Evolutionary conservation across 208 protist species (phyloP).

Genomic region (Crithidia bombi): DNA sequence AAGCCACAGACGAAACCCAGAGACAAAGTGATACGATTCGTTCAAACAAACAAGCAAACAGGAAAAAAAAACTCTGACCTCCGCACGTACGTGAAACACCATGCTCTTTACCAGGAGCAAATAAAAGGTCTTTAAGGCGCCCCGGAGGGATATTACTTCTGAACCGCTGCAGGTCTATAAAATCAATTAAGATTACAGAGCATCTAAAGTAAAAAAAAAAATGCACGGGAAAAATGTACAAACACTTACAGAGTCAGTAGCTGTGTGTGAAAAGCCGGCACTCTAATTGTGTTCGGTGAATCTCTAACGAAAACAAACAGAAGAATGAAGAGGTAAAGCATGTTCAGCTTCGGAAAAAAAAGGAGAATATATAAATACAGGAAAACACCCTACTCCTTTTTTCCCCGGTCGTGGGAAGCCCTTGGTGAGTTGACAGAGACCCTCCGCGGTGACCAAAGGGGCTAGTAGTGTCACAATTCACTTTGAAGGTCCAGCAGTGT

Average conservation of each 20-base stretch:
- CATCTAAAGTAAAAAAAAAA: constrained; percentile 24
- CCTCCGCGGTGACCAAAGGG: background rate
- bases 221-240: constrained; percentile 28
- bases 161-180: background rate
- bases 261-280: no score
- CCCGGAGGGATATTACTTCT: background rate
- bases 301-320: no score
- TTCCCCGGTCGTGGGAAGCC: no score
- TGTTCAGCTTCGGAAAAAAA: constrained; percentile 24
- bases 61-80: background rate
- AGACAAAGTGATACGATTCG: background rate
- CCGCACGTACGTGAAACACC: no score
- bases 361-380: constrained; percentile 1
- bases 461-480: no score
- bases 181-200: constrained; percentile 13
- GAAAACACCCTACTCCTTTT: background rate
- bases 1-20: no score
- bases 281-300: no score
- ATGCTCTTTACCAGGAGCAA: no score
- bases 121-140: background rate
- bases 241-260: constrained; percentile 7
- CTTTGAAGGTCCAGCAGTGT: background rate
- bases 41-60: background rate
- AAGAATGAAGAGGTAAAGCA: no score
- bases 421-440: no score